Conservation (phyloP, 495 filamentous ascomycete species). For the Neurospora sp. region DNA sequence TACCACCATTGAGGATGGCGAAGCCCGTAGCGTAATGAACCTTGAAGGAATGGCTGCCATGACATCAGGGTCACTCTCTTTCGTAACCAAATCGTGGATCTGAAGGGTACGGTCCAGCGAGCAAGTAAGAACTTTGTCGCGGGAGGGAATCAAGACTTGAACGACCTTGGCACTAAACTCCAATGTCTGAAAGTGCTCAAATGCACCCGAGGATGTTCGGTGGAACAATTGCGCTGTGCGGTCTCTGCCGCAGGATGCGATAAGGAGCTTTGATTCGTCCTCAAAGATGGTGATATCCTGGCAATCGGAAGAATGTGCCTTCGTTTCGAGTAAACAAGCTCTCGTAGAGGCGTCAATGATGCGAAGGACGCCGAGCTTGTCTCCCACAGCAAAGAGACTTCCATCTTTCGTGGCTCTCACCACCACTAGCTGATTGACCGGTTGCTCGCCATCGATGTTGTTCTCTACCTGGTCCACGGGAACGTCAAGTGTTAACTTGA, state of each 20-base stretch:
- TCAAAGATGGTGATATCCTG: slow-evolving; percentile 66
- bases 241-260: slow-evolving; percentile 78
- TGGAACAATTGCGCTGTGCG: slow-evolving; percentile 83
- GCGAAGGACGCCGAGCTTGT: slow-evolving; percentile 73
- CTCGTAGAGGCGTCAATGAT: slow-evolving; percentile 39
- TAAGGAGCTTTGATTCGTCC: slow-evolving; percentile 41
- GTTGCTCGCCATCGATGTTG: slow-evolving; percentile 41
- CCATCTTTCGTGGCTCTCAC: slow-evolving; percentile 50
- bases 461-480: slow-evolving; percentile 54
- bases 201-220: slow-evolving; percentile 34
- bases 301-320: slow-evolving; percentile 81
- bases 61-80: slow-evolving; percentile 54
- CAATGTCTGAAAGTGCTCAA: slow-evolving; percentile 42
- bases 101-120: slow-evolving; percentile 82
- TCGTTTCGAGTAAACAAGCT: slow-evolving; percentile 50
- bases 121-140: slow-evolving; percentile 65
- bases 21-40: slow-evolving; percentile 72
- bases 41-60: slow-evolving; percentile 66
- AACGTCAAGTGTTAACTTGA: slow-evolving; percentile 51
- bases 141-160: slow-evolving; percentile 35
- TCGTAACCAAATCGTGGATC: slow-evolving; percentile 63
- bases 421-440: slow-evolving; percentile 66
- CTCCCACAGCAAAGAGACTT: slow-evolving; percentile 65
- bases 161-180: slow-evolving; percentile 39
- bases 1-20: slow-evolving; percentile 72